phyloP scores from a whole-genome alignment of 441 rosid genomes.

The Corymbia citriodora region DNA sequence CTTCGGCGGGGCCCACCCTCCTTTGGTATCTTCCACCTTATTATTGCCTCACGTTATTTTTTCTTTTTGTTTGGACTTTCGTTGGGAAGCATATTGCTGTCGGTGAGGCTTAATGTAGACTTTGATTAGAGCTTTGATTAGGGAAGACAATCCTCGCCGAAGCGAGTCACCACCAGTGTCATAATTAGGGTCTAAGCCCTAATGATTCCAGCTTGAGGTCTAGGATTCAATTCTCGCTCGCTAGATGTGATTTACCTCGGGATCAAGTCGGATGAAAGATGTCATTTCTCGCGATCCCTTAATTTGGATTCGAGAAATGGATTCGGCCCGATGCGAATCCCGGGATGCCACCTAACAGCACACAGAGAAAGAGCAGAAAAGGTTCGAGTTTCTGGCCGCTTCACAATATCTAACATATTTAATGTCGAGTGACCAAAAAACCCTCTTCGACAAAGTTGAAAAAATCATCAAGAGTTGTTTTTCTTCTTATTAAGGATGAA shows the following conservation, averaged over 20 bases:
- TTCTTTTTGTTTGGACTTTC: neutral
- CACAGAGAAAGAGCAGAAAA: no score
- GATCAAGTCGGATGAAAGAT: neutral
- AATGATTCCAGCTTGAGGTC: neutral
- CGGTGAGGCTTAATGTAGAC: neutral
- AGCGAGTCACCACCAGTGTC: neutral
- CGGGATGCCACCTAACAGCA: rapidly evolving
- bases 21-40: neutral
- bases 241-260: neutral
- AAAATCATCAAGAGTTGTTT: neutral
- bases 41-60: neutral
- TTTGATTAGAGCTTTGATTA: neutral
- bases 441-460: rapidly evolving
- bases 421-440: neutral
- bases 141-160: neutral
- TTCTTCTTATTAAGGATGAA: no score
- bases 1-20: neutral
- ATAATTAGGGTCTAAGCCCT: neutral
- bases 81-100: neutral
- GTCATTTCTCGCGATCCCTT: neutral
- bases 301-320: neutral
- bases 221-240: neutral
- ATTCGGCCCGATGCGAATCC: neutral
- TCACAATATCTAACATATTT: neutral
- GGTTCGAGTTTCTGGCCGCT: neutral